Conservation (phyloP, 768 basidiomycete species). For the Tephrocybe sp. region DNA sequence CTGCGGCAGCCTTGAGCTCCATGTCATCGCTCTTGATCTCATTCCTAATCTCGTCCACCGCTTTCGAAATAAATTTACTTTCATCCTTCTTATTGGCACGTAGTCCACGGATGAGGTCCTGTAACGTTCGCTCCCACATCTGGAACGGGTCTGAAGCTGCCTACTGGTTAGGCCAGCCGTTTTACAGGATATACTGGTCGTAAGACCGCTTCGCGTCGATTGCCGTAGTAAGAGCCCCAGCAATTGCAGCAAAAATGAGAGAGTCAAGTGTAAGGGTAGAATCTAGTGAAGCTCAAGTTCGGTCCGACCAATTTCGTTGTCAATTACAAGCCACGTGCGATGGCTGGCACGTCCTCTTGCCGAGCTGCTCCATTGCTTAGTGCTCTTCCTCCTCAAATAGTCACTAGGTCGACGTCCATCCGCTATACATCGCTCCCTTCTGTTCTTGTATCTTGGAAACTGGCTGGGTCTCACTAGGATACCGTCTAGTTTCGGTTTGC, state of each 20-base stretch:
- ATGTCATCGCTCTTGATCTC: slow-evolving; percentile 95
- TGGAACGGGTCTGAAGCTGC: background rate
- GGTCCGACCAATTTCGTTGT: no score
- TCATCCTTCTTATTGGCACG: slow-evolving; percentile 96
- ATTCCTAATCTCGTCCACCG: slow-evolving; percentile 89
- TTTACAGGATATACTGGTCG: background rate
- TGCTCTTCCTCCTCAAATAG: no score
- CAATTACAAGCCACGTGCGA: no score
- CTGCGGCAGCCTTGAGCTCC: slow-evolving; percentile 93
- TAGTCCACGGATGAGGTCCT: slow-evolving; percentile 93
- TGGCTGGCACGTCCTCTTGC: no score
- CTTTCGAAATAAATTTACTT: slow-evolving; percentile 86
- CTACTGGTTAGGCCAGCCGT: background rate
- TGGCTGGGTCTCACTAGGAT: no score
- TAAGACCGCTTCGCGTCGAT: background rate
- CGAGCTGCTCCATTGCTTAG: no score
- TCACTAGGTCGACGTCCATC: no score
- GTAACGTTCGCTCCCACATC: slow-evolving; percentile 97
- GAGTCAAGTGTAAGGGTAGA: no score
- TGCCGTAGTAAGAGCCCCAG: background rate
- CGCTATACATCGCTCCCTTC: no score
- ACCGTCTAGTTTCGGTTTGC: no score
- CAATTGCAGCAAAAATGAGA: background rate
- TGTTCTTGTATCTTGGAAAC: no score
- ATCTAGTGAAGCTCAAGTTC: no score